Evolutionary conservation across 345 rosid genomes (phyloP).

Genomic region (Aurinia saxatilis): DNA sequence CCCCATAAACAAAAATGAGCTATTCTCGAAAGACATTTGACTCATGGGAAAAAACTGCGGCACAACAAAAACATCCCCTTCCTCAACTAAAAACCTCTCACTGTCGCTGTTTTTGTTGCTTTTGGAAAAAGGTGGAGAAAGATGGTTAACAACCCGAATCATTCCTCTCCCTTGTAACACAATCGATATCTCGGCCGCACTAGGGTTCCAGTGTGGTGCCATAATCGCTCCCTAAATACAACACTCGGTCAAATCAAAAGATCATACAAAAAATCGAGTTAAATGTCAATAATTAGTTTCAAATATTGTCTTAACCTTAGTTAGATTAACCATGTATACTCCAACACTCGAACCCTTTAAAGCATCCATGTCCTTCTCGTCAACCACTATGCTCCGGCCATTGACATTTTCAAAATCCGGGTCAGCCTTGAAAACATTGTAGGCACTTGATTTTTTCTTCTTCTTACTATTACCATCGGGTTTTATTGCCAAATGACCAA

Average conservation of each 20-base stretch:
- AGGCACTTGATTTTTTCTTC: slow-evolving; percentile 19
- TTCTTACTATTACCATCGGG: slow-evolving; percentile 7
- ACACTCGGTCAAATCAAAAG: neutral
- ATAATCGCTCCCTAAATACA: slow-evolving; percentile 70
- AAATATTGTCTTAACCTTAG: slow-evolving; percentile 23
- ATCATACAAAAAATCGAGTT: neutral
- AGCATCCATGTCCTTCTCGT: slow-evolving; percentile 22
- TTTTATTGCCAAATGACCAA: slow-evolving; percentile 12
- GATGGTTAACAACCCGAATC: slow-evolving; percentile 51
- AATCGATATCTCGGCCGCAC: slow-evolving; percentile 59
- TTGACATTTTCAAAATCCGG: slow-evolving; percentile 58
- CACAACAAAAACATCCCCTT: slow-evolving; percentile 71
- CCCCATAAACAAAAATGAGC: slow-evolving; percentile 80
- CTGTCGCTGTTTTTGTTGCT: slow-evolving; percentile 41
- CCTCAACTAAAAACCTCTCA: slow-evolving; percentile 46
- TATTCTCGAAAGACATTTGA: slow-evolving; percentile 76
- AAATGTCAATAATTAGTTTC: neutral
- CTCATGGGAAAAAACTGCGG: slow-evolving; percentile 81
- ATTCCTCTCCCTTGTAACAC: slow-evolving; percentile 72
- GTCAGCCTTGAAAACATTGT: slow-evolving; percentile 45
- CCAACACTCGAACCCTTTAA: slow-evolving; percentile 42
- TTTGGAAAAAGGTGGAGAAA: neutral
- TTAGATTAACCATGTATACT: slow-evolving; percentile 65
- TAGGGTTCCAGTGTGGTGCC: slow-evolving; percentile 96
- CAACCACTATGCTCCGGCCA: slow-evolving; percentile 56